Evolutionary conservation across 1,284 basidiomycete genomes (phyloP).

Genomic region (Coriolopsis trogii): DNA sequence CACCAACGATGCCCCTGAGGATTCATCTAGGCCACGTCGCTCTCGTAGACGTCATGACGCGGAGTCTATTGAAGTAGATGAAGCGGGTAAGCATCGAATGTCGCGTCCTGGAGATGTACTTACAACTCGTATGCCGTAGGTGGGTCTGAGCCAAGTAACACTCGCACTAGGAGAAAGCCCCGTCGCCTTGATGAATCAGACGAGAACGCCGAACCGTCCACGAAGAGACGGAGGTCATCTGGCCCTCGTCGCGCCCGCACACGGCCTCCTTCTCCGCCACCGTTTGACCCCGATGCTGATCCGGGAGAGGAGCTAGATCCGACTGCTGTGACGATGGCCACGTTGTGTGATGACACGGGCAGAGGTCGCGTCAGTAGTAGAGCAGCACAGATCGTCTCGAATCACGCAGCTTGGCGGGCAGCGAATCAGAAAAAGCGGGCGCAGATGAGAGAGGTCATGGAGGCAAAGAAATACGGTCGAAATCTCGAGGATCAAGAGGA

Average conservation of each 20-base stretch:
- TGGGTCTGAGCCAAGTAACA: not conserved
- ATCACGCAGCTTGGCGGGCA: constrained; percentile 69
- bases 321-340: constrained; percentile 75
- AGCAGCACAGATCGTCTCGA: constrained; percentile 65
- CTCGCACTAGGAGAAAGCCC: constrained; percentile 5
- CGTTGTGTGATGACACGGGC: constrained; percentile 72
- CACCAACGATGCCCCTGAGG: not conserved
- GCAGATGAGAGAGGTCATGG: constrained; percentile 61
- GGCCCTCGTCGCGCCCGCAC: constrained; percentile 19
- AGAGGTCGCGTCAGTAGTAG: constrained; percentile 75
- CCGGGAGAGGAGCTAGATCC: constrained; percentile 79
- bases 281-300: constrained; percentile 57
- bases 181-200: no score
- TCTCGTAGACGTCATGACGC: constrained; percentile 3
- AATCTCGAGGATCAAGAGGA: constrained; percentile 50
- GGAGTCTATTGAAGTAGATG: no score
- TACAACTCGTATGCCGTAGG: not conserved
- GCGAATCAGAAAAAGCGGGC: constrained; percentile 64
- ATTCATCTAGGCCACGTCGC: constrained; percentile 3
- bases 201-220: constrained; percentile 1
- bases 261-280: constrained; percentile 50
- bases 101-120: no score
- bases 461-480: constrained; percentile 72
- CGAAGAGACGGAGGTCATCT: constrained; percentile 15
- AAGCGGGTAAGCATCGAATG: no score